phyloP scores from a whole-genome alignment of 2,329 filamentous ascomycete genomes.

The Cryphonectria carpinicola region DNA sequence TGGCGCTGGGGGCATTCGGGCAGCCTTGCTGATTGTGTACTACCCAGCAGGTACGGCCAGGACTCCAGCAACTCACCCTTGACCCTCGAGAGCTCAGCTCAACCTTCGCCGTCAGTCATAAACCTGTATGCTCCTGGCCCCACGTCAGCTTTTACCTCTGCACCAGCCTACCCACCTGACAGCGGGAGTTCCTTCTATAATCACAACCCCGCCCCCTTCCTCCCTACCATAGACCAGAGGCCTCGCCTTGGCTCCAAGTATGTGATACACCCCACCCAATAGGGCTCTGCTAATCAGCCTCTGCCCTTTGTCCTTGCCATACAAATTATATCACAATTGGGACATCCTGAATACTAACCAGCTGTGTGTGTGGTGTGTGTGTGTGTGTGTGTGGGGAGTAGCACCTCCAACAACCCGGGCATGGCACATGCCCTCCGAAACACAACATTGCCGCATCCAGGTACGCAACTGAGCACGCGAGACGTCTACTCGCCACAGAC shows the following conservation, averaged over 20 bases:
- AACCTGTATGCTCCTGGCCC: slow-evolving; percentile 52
- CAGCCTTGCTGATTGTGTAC: slow-evolving; percentile 35
- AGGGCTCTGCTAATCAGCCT: slow-evolving; percentile 23
- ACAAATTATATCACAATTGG: slow-evolving; percentile 14
- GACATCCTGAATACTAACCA: slow-evolving; percentile 39
- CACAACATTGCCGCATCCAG: slow-evolving; percentile 56
- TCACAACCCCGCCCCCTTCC: slow-evolving; percentile 46
- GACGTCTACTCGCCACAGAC: slow-evolving; percentile 58
- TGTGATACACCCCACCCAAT: slow-evolving; percentile 39
- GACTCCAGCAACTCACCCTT: slow-evolving; percentile 56
- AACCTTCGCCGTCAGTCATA: slow-evolving; percentile 53
- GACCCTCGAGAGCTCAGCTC: slow-evolving; percentile 56
- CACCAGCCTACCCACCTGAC: slow-evolving; percentile 55
- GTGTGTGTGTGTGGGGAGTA: slow-evolving; percentile 42
- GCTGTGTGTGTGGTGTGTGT: slow-evolving; percentile 14
- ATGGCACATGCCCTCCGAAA: slow-evolving; percentile 63
- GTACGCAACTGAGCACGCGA: slow-evolving; percentile 52
- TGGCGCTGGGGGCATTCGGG: slow-evolving; percentile 32
- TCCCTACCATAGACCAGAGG: slow-evolving; percentile 56
- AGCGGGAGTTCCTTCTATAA: slow-evolving; percentile 53
- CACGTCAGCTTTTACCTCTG: slow-evolving; percentile 49
- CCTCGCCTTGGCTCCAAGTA: slow-evolving; percentile 60
- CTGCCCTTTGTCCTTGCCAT: slow-evolving; percentile 16
- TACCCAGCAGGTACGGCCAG: slow-evolving; percentile 55
- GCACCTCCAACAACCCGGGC: slow-evolving; percentile 54